Percentiles rank a stretch among this genome's conserved stretches.
phyloP scores from a whole-genome alignment of 2,329 filamentous ascomycete genomes.

The Colletotrichum phormii region DNA sequence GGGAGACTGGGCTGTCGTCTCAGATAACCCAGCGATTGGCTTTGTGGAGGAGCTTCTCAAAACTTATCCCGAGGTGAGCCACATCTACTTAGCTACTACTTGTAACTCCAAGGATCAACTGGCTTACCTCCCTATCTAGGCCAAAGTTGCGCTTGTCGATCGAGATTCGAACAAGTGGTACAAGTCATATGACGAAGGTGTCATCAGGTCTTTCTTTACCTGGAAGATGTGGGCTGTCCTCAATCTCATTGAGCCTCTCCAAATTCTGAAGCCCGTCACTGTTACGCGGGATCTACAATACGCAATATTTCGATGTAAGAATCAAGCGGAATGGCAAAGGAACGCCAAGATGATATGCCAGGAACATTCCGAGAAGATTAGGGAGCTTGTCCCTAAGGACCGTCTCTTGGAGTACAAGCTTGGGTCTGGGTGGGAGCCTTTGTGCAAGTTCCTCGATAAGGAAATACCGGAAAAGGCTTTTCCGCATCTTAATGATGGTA shows the following conservation, averaged over 20 bases:
- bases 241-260: background rate
- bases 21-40: too few relatives aligned
- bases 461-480: conserved; percentile 46
- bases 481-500: conserved; percentile 45
- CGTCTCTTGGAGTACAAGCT: conserved; percentile 49
- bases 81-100: too few relatives aligned
- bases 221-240: conserved; percentile 7
- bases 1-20: too few relatives aligned
- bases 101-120: background rate
- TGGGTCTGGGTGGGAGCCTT: conserved; percentile 52
- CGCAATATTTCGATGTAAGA: background rate
- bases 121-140: conserved; percentile 21
- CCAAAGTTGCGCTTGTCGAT: conserved; percentile 52
- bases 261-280: background rate
- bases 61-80: too few relatives aligned
- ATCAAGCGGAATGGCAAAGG: background rate
- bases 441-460: conserved; percentile 52
- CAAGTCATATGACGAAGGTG: conserved; percentile 18
- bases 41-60: too few relatives aligned
- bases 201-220: background rate
- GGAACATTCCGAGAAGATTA: conserved; percentile 17
- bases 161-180: conserved; percentile 45
- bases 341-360: background rate
- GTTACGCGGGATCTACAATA: background rate
- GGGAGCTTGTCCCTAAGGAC: conserved; percentile 16